phyloP scores from a whole-genome alignment of 148 eudicot genomes.

The Talinum fruticosum region DNA sequence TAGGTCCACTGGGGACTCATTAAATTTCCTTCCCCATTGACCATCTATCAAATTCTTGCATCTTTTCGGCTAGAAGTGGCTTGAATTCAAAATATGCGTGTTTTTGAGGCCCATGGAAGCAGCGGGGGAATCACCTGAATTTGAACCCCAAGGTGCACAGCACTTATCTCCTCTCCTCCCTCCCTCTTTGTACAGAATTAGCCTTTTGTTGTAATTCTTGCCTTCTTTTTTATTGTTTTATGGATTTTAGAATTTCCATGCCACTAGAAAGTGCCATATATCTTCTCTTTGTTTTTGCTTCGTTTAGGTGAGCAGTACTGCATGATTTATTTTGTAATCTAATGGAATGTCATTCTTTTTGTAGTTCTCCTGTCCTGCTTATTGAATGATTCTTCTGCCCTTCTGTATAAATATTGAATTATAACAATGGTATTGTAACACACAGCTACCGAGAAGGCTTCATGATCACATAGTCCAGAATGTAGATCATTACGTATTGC shows the following conservation, averaged over 20 bases:
- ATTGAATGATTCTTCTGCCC: neutral
- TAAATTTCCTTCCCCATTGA: neutral
- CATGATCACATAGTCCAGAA: too few species aligned
- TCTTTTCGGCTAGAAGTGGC: conserved; percentile 7
- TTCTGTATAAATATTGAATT: neutral
- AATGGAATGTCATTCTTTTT: conserved; percentile 25
- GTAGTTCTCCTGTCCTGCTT: neutral
- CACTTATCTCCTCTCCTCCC: neutral
- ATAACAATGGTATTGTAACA: too few species aligned
- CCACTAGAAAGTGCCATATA: conserved; percentile 29
- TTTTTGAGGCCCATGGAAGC: conserved; percentile 1
- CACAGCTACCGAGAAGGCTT: too few species aligned
- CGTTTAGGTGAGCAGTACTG: conserved; percentile 14
- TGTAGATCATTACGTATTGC: too few species aligned
- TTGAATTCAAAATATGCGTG: conserved; percentile 13
- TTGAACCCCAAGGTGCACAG: conserved; percentile 16
- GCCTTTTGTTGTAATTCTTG: conserved; percentile 3
- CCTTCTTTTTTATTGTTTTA: conserved; percentile 7
- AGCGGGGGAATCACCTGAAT: conserved; percentile 1
- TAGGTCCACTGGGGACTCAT: neutral
- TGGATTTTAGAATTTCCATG: conserved; percentile 11
- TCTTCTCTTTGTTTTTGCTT: conserved; percentile 12
- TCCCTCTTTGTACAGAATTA: conserved; percentile 25
- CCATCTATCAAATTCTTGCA: neutral
- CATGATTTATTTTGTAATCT: conserved; percentile 27